These are phyloP conservation scores for Heritiera fomes DNA, from an alignment of 345 rosid species.

Conservation along the genomic window DNA sequence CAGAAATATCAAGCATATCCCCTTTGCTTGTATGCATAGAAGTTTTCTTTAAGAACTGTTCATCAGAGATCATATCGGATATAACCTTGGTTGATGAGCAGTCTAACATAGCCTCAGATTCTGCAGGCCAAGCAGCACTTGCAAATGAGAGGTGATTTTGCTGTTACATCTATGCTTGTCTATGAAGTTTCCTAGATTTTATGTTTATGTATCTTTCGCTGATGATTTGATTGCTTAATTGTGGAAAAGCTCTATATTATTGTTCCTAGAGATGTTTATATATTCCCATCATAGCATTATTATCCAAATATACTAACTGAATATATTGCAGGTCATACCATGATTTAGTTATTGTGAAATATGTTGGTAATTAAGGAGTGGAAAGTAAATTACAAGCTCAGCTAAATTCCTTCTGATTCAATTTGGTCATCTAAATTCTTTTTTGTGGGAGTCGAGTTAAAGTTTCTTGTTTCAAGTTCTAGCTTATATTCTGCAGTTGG, in stretches of 20 bases:
- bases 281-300: background rate
- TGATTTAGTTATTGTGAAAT: background rate
- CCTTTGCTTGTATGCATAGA: conserved; percentile 63
- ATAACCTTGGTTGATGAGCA: conserved; percentile 69
- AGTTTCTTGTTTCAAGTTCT: conserved; percentile 7
- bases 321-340: background rate
- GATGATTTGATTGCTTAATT: background rate
- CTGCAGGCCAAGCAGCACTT: conserved; percentile 43
- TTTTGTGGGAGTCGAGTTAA: background rate
- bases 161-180: background rate
- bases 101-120: conserved; percentile 44
- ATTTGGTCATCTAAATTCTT: background rate
- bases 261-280: background rate
- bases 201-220: background rate
- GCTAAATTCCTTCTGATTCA: background rate
- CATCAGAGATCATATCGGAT: conserved; percentile 55
- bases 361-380: conserved; percentile 1
- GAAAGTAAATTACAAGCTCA: background rate
- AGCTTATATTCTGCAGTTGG: background rate
- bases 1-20: conserved; percentile 66
- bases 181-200: background rate
- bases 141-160: conserved; percentile 57
- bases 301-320: background rate
- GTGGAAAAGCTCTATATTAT: background rate
- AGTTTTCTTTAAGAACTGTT: conserved; percentile 68